Percentiles rank a stretch among this genome's conserved stretches.
Evolutionary conservation across 108 stramenopile genomes (phyloP).

Genomic region (Conticribra guillardii): DNA sequence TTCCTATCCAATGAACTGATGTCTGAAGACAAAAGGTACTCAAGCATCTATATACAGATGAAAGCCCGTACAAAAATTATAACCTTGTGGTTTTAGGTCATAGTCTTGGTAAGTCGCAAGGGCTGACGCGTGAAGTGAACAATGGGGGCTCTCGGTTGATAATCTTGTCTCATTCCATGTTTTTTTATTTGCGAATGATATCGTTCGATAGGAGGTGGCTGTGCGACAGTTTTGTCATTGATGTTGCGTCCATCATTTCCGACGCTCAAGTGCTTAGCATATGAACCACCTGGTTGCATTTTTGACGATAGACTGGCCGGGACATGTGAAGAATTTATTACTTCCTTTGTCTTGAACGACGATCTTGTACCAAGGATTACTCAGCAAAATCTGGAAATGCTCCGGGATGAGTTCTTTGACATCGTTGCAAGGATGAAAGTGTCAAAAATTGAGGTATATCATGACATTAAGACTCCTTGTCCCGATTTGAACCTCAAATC

Average conservation of each 20-base stretch:
- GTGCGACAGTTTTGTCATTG: constrained; percentile 12
- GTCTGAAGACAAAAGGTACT: too few species aligned
- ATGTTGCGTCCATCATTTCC: constrained; percentile 29
- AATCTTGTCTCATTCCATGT: neutral
- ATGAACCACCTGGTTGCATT: constrained; percentile 38
- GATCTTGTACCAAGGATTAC: constrained; percentile 50
- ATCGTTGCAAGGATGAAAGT: constrained; percentile 46
- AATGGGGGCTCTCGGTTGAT: neutral
- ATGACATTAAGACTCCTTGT: constrained; percentile 35
- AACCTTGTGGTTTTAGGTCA: neutral
- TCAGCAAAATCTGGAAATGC: constrained; percentile 45
- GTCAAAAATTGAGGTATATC: constrained; percentile 36
- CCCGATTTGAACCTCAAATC: constrained; percentile 25
- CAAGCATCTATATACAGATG: constrained; percentile 13
- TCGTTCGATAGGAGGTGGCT: constrained; percentile 32
- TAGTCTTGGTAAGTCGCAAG: neutral
- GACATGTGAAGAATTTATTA: constrained; percentile 29
- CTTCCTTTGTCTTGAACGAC: constrained; percentile 30
- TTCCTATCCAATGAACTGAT: too few species aligned
- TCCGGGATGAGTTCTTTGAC: constrained; percentile 53
- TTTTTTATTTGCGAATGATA: constrained; percentile 4
- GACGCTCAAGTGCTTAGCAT: constrained; percentile 18
- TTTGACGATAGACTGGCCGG: constrained; percentile 33
- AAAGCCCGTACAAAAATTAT: constrained; percentile 21
- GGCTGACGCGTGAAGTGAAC: neutral